Evolutionary conservation across 441 rosid genomes (phyloP), one percentile per base, ranked within the genome.

Genomic region (Adansonia grandidieri): DNA sequence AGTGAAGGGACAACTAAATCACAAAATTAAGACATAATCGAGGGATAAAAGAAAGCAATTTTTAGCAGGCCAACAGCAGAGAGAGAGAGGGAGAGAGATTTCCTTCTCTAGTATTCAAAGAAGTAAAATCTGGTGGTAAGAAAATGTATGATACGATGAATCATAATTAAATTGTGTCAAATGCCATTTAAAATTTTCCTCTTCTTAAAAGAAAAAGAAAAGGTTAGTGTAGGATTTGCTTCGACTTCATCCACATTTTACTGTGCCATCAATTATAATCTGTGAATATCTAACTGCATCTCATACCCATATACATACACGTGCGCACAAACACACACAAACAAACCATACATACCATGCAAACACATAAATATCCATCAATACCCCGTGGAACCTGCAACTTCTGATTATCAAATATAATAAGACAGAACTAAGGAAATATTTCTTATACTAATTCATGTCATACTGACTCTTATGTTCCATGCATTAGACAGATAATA

Each of bases 191-290:
- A 58, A 19, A 4, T 19, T 19, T 20, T 5, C 32, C 63, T 17
- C 13, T 19, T 9, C 61, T 57, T 57, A 19, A 58, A 58, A 58
- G 5, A 3, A 58, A 19, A 69, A 48, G 56, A 8, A 68, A 68
- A 45, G 72, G 56, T 11, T 10, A 68, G 73, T 17, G 73, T 20
- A 69, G 42, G 54, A 42, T 17, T 47, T 69, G 73, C 69, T 20
- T 47, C 11, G 5, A 6, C 42, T 47, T 47, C 13, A 17, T 48
- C 42, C 53, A 4, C 17, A 17, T 47, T 68, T 68, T 20, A 45
- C 73, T 47, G 32, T 47, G 19, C 17, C 4, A 32, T 37, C 13
- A 14, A 63, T 63, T 5, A 62, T 28, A 63, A 63, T 63, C 44
- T 28, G 32, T 14, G 17, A 62, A 42, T 62, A 63, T 28, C 66